These are phyloP conservation scores for Oenanthe javanica DNA, from an alignment of 140 eudicot species.

Conservation along the genomic window DNA sequence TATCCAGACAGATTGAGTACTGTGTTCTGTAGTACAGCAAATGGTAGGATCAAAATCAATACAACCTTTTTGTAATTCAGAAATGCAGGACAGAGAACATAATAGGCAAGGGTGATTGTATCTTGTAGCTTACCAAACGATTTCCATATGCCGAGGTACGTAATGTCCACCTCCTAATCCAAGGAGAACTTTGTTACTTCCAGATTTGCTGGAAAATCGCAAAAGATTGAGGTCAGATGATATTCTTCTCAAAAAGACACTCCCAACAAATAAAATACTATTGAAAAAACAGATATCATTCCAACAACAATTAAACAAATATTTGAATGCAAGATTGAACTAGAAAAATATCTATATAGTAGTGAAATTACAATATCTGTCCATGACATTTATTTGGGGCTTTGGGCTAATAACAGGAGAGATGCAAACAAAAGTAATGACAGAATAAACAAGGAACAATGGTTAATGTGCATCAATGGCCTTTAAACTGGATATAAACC, in stretches of 20 bases:
- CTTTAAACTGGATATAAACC: neutral
- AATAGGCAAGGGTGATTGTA: neutral
- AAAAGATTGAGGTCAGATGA: neutral
- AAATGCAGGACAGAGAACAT: neutral
- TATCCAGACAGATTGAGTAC: neutral
- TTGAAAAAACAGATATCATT: neutral
- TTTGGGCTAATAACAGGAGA: neutral
- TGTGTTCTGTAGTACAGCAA: neutral
- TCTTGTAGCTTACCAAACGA: slow-evolving; percentile 48
- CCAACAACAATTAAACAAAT: neutral
- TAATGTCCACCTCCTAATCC: slow-evolving; percentile 98
- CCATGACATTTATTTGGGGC: neutral
- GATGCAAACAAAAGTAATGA: neutral
- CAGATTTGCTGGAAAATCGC: slow-evolving; percentile 35
- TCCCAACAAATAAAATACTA: neutral
- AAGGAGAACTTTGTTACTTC: slow-evolving; percentile 60
- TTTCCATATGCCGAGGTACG: slow-evolving; percentile 96
- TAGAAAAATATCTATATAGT: neutral
- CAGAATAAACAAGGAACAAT: neutral
- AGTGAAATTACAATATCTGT: neutral
- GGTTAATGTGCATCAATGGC: neutral
- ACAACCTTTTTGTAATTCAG: neutral
- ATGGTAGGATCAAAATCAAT: neutral
- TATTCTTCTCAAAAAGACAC: neutral
- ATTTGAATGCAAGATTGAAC: neutral